These are phyloP conservation scores for Backusella parvicylindrica DNA, from an alignment of 192 early-diverging fungal genomes.

Conservation along the genomic window DNA sequence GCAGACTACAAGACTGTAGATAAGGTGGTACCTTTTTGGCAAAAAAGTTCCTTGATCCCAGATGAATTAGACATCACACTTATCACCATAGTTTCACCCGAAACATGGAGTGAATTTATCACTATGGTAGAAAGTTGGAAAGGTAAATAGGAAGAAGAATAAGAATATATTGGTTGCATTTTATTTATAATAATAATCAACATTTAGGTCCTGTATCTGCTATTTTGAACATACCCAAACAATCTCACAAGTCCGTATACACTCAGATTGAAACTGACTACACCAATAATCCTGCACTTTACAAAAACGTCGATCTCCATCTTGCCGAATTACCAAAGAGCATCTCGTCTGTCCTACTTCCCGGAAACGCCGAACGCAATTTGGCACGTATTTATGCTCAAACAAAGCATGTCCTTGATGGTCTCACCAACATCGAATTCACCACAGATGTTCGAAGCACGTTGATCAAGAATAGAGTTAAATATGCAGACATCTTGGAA, in stretches of 20 bases:
- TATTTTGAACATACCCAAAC: constrained; percentile 38
- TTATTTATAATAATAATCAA: background rate
- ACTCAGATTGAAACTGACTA: constrained; percentile 2
- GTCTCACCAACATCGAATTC: constrained; percentile 39
- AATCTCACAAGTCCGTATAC: background rate
- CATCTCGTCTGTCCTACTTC: background rate
- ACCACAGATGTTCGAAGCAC: constrained; percentile 34
- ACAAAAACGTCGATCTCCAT: constrained; percentile 46
- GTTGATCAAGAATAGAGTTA: constrained; percentile 29
- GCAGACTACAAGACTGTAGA: constrained; percentile 14
- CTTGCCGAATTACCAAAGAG: constrained; percentile 27
- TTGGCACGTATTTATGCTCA: constrained; percentile 48
- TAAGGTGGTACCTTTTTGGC: constrained; percentile 29
- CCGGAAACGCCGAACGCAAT: constrained; percentile 47
- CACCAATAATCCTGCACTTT: background rate
- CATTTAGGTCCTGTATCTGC: constrained; percentile 52
- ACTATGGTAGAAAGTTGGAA: constrained; percentile 45
- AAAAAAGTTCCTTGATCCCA: constrained; percentile 25
- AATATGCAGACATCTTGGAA: constrained; percentile 30
- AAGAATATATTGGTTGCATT: background rate
- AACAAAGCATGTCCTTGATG: constrained; percentile 43
- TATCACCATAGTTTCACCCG: constrained; percentile 38
- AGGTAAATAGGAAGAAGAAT: constrained; percentile 30
- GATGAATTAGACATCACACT: constrained; percentile 40
- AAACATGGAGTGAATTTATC: constrained; percentile 38